Evolutionary conservation across 2,329 filamentous ascomycete species (phyloP), one percentile per base, ranked within the genome.

Genomic region (Aureobasidium pullulans): DNA sequence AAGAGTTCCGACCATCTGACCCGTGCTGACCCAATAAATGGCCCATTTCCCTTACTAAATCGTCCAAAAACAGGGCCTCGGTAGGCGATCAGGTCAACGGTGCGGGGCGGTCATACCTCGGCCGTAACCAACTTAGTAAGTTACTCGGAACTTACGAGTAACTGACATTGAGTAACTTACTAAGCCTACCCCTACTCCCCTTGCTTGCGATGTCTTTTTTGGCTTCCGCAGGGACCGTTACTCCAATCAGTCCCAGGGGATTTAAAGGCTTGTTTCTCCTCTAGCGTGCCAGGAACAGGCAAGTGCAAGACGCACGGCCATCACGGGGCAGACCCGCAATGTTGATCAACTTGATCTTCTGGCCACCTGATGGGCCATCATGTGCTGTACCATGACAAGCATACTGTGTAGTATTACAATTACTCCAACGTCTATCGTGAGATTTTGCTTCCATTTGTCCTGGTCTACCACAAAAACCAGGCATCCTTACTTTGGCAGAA

Each of bases 251-350:
- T 36, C 16, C 34, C 42, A 39, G 54, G 34, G 43, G 42, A 48
- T 39, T 28, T 15, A 57, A 57, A 57, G 32, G 54, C 54, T 57
- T 57, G 43, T 57, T 37, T 57, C 19, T 34, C 16, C 31, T 11
- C 36, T 57, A 57, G 54, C 43, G 54, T n/a, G 52, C 52, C 52
- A 57, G 52, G 52, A 56, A 57, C 52, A 57, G 52, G 52, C 39
- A 57, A 57, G 52, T 29, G 16, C 19, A 16, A 13, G 5, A 9
- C 4, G 54, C 54, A 57, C 42, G 34, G 54, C 9, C 32, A 28
- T 47, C 42, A 57, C 54, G 36, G 36, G 42, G 23, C 29, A 32
- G 10, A 29, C 34, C 23, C 19, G 4, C 13, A 44, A 16, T n/a
- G 40, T 44, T 37, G 52, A 57, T 54, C 50, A 42, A 54, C 34